Evolutionary conservation across 805 yeast genomes (phyloP).

Genomic region (Wickerhamiella lipophila): DNA sequence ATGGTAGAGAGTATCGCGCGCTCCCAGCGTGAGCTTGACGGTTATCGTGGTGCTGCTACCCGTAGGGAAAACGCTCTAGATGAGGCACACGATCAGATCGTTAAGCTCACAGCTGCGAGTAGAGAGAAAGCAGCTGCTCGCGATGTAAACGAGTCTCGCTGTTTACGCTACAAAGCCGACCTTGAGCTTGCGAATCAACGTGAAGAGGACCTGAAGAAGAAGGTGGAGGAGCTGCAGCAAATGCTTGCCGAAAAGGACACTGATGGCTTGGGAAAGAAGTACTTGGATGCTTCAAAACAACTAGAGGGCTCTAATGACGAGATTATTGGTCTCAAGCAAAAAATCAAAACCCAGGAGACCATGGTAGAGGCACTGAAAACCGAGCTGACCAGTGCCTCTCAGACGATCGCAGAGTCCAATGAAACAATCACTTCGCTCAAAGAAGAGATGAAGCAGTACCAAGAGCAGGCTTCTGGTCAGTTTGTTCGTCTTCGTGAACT

Average conservation of each 20-base stretch:
- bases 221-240: not conserved
- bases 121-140: not conserved
- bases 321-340: constrained; percentile 37
- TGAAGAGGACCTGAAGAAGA: constrained; percentile 32
- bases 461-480: constrained; percentile 23
- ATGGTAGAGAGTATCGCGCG: not conserved
- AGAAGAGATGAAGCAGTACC: constrained; percentile 18
- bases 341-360: constrained; percentile 33
- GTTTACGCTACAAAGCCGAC: constrained; percentile 24
- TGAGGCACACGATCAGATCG: not conserved
- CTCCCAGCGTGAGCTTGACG: not conserved
- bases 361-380: constrained; percentile 30
- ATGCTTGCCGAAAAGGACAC: not conserved
- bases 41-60: constrained; percentile 2
- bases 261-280: constrained; percentile 16
- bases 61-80: constrained; percentile 11
- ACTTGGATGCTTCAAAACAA: constrained; percentile 11
- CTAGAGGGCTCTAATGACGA: constrained; percentile 15
- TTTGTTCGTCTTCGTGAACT: constrained; percentile 20
- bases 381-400: constrained; percentile 22
- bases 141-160: constrained; percentile 16
- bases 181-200: constrained; percentile 31
- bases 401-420: constrained; percentile 23
- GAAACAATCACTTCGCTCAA: constrained; percentile 25
- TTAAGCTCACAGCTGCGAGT: not conserved